phyloP scores from a whole-genome alignment of 495 filamentous ascomycete genomes.

The Aspergillus egyptiacus region DNA sequence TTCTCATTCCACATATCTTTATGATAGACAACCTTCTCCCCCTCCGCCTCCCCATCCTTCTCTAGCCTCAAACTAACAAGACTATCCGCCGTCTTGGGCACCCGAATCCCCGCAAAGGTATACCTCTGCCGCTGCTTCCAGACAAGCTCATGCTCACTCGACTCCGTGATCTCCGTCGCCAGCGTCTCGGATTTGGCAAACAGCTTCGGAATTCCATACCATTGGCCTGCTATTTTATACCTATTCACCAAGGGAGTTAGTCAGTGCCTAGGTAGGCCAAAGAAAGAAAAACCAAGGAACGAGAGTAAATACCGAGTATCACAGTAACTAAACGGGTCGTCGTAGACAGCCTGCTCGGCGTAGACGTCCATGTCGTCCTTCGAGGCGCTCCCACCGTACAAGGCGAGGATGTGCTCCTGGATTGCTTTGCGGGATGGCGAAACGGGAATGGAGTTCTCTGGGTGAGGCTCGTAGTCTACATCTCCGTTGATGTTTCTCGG shows the following conservation, averaged over 20 bases:
- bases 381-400: constrained; percentile 7
- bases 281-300: background rate
- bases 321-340: constrained; percentile 11
- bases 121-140: constrained; percentile 11
- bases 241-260: background rate
- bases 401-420: background rate
- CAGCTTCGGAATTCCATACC: constrained; percentile 10
- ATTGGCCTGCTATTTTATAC: constrained; percentile 11
- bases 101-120: background rate
- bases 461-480: constrained; percentile 1
- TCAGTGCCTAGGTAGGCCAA: background rate
- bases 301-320: constrained; percentile 2
- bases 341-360: constrained; percentile 6
- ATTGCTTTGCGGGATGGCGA: background rate
- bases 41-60: background rate
- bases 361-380: constrained; percentile 8
- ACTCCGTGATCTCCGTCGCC: constrained; percentile 1
- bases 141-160: background rate
- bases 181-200: constrained; percentile 5
- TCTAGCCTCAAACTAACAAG: constrained; percentile 9
- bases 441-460: background rate
- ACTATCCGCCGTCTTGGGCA: constrained; percentile 7
- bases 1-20: constrained; percentile 10
- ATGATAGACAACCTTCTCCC: constrained; percentile 12
- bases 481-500: background rate